Evolutionary conservation across 306 rosid species (phyloP), one percentile per base, ranked within the genome.

Genomic region (Lablab purpureus): DNA sequence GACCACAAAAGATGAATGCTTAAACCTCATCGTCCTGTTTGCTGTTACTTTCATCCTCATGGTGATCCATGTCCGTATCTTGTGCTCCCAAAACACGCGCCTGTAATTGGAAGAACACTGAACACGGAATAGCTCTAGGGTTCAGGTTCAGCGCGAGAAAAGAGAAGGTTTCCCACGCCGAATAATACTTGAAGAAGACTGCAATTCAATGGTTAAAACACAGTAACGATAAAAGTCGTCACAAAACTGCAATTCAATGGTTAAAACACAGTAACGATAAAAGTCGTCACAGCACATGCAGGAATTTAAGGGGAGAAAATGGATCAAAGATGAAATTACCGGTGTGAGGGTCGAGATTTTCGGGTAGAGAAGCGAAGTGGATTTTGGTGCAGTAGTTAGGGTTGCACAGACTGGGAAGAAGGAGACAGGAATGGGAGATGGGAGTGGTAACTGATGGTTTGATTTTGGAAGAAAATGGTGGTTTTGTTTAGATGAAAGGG

Each of bases 1-100:
- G 25, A 12, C 36, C 65, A 74, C 11, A 25, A 71, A 52, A 73
- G 43, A 54, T 65, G 58, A 69, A 80, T 23, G 75, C 80, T 73
- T 68, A 83, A 76, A 91, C 99, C 97, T 92, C 98, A 27, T 92
- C 96, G 74, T 95, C 94, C 70, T 91, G 94, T 87, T 95, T 92
- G 75, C 89, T 80, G 54, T 82, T 93, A 82, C 87, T 83, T 72
- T 88, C 99, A 71, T 95, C 98, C 70, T 92, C 99, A 2, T 85
- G 87, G 58, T 83, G 83, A 73, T 83, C 86, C 86, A 77, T 83
- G 18, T 13, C 19, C 11, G 54, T 50, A 27, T 25, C 30, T 56
- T 14, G 23, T 6, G 73, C 73, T 60, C 74, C 51, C 9, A 22
- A 21, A 50, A 21, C 36, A 51, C 71, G 40, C 41, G 3, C 65